These are phyloP conservation scores for Endogone sp. DNA, from an alignment of 192 early-diverging fungal species.

Conservation along the genomic window DNA sequence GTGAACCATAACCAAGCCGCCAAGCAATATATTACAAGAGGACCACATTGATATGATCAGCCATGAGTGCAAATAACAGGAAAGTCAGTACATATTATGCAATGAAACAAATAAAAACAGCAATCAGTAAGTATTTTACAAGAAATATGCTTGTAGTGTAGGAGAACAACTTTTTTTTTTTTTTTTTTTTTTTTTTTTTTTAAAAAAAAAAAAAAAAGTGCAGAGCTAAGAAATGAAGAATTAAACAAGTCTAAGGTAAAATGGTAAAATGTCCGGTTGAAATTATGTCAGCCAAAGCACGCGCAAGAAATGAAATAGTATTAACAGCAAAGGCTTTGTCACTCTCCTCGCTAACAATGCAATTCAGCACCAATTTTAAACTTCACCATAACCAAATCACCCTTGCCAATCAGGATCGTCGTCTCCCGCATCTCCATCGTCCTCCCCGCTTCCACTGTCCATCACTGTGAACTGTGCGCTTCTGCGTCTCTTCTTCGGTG, in stretches of 20 bases:
- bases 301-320: neutral
- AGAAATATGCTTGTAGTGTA: too few relatives aligned
- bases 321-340: neutral
- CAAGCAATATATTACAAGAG: neutral
- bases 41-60: neutral
- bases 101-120: neutral
- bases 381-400: neutral
- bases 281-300: neutral
- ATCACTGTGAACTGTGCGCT: neutral
- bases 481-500: neutral
- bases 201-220: too few relatives aligned
- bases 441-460: neutral
- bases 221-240: too few relatives aligned
- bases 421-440: neutral
- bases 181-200: too few relatives aligned
- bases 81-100: neutral
- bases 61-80: neutral
- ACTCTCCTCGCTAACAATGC: neutral
- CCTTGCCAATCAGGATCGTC: neutral
- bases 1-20: neutral
- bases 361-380: neutral
- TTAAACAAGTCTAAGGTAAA: neutral
- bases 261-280: neutral
- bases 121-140: neutral
- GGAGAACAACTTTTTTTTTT: too few relatives aligned